phyloP scores from a whole-genome alignment of 192 early-diverging fungal species.

The Glomus cerebriforme region DNA sequence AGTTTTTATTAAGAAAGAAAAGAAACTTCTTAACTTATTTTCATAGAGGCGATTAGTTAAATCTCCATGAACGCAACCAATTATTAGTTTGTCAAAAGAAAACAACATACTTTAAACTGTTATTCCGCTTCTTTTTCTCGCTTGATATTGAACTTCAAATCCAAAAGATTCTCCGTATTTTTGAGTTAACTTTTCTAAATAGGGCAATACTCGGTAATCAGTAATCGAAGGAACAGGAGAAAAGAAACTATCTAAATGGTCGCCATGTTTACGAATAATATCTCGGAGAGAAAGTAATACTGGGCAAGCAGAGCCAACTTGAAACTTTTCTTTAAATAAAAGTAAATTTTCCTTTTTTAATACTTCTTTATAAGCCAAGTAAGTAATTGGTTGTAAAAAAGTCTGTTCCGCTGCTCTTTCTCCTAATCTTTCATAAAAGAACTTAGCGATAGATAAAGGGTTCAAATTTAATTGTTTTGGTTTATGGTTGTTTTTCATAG shows the following conservation, averaged over 20 bases:
- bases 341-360: constrained; percentile 4
- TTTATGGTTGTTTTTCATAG: not conserved
- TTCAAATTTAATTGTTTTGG: constrained; percentile 8
- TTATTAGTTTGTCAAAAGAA: constrained; percentile 17
- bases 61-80: not conserved
- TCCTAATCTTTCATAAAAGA: constrained; percentile 21
- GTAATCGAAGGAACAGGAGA: not conserved
- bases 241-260: not conserved
- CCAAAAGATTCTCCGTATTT: not conserved
- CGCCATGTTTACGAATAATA: not conserved
- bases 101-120: constrained; percentile 8
- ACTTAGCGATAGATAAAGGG: constrained; percentile 17
- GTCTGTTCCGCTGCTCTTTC: not conserved
- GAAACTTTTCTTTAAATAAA: constrained; percentile 2
- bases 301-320: not conserved
- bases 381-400: not conserved
- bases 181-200: constrained; percentile 3
- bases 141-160: constrained; percentile 6
- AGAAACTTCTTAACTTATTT: not conserved
- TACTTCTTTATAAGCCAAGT: not conserved
- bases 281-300: not conserved
- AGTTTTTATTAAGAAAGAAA: not conserved
- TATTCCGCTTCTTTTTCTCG: not conserved
- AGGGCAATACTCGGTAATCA: not conserved
- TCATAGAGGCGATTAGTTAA: constrained; percentile 5